Base-by-base conservation (phyloP, 2,329 filamentous ascomycete genomes). In the Colletotrichum gigasporum region DNA sequence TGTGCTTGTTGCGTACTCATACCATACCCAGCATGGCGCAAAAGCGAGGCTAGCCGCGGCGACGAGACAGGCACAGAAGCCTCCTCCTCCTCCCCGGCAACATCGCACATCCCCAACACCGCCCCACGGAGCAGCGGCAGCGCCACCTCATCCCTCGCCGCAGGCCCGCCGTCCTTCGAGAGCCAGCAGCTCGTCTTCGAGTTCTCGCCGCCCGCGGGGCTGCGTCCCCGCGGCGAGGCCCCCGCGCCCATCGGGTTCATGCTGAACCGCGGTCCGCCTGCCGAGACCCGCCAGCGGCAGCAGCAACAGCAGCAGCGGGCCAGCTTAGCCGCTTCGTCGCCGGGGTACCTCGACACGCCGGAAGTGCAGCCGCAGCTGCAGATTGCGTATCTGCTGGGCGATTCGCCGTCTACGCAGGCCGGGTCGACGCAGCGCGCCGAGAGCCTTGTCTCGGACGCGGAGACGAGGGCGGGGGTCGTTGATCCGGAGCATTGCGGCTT, bases 341-440 rank as follows among this genome's bases (percentile, higher is more conserved):
- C 51, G 1, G 42, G 26, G 4, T 62, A 34, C 16, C 41, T 62
- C 18, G 51, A 62, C 11, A 28, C 28, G 12, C 34, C 1, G 51
- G 58, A 62, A 34, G 58, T 62, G 2, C 58, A 62, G 5, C 58
- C 58, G 1, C 58, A 62, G 32, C 58, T 62, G 7, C 58, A 62
- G 26, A 62, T 62, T 14, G 56, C 58, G 5, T 62, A 62, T 39
- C 58, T 62, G 6, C 5, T 62, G 2, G 58, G 58, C 1, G 58
- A 62, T 11, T 62, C 58, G 4, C 51, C 58, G 3, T 56, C 51
- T 4, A 62, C 58, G 0, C 58, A 62, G 5, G 41, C 34, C 4
- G 58, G 58, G 3, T 48, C 58, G 5, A 18, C 34, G 4, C 34
- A 39, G 14, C 51, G 28, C 7, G n/a, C 51, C 6, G 41, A 34